Percentiles rank a stretch among this genome's conserved stretches.
Evolutionary conservation across 2,329 filamentous ascomycete species (phyloP).

Genomic region (Sporothrix mexicana): DNA sequence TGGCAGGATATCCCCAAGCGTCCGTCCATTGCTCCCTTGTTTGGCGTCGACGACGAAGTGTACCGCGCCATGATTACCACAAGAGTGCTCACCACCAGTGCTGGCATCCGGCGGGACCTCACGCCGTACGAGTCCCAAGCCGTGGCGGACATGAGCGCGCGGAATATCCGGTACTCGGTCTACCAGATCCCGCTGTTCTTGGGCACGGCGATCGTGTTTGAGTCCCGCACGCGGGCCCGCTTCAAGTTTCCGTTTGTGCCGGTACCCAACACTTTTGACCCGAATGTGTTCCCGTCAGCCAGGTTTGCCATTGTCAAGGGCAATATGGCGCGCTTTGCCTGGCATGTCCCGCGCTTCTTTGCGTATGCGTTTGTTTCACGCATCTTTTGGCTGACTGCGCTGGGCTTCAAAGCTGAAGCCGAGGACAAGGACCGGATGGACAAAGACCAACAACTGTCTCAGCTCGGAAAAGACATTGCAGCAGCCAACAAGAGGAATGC

Average conservation of each 20-base stretch:
- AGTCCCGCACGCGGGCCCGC: slow-evolving; percentile 33
- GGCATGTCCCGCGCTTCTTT: slow-evolving; percentile 35
- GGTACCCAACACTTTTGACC: slow-evolving; percentile 33
- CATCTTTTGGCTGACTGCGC: too few relatives aligned
- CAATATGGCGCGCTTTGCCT: slow-evolving; percentile 30
- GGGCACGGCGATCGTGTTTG: neutral
- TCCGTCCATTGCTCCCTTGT: slow-evolving; percentile 34
- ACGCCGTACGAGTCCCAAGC: slow-evolving; percentile 37
- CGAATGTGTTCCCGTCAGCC: slow-evolving; percentile 33
- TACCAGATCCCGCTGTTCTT: neutral
- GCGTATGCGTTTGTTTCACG: slow-evolving; percentile 24
- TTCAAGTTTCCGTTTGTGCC: slow-evolving; percentile 38
- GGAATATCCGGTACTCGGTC: neutral
- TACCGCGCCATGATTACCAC: slow-evolving; percentile 35
- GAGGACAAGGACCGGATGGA: too few relatives aligned
- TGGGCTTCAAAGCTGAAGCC: too few relatives aligned
- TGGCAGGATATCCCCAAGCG: slow-evolving; percentile 35
- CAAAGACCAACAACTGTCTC: too few relatives aligned
- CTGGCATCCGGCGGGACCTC: slow-evolving; percentile 35
- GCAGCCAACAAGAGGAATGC: too few relatives aligned
- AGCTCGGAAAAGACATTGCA: too few relatives aligned
- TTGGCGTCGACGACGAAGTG: slow-evolving; percentile 33
- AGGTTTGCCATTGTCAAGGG: slow-evolving; percentile 22
- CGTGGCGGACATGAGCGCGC: slow-evolving; percentile 35
- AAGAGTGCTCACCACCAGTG: slow-evolving; percentile 34